A percentile compares a stretch with the other conserved stretches of the same genome.
Evolutionary conservation across 768 basidiomycete species (phyloP).

Genomic region (Tricholoma sp.): DNA sequence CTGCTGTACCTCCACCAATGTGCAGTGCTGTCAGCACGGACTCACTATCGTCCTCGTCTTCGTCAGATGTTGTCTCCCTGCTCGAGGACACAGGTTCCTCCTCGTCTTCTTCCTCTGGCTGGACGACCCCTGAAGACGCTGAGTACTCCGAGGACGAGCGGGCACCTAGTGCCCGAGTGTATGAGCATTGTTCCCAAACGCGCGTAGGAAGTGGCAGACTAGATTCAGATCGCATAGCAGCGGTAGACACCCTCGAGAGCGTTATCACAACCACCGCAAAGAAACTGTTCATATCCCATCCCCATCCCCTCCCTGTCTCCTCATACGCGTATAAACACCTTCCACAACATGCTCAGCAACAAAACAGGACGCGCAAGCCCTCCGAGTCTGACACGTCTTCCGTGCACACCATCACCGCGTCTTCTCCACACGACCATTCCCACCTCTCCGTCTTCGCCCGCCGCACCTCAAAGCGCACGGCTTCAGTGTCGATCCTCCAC

Average conservation of each 20-base stretch:
- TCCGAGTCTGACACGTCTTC: constrained; percentile 54
- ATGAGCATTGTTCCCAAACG: constrained; percentile 13
- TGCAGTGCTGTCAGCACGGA: constrained; percentile 39
- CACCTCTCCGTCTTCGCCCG: constrained; percentile 10
- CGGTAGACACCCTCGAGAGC: constrained; percentile 14
- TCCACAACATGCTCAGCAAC: constrained; percentile 22
- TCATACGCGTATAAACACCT: constrained; percentile 39
- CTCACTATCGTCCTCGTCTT: constrained; percentile 34
- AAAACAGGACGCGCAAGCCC: constrained; percentile 33
- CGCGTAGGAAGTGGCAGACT: constrained; percentile 18
- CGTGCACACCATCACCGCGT: constrained; percentile 39
- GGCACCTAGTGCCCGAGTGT: constrained; percentile 24
- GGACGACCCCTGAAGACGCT: constrained; percentile 44
- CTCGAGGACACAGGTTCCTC: constrained; percentile 61
- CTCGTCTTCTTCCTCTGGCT: constrained; percentile 33
- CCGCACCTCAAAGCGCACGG: constrained; percentile 20
- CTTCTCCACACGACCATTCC: constrained; percentile 22
- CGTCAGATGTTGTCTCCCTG: constrained; percentile 58
- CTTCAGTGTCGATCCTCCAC: constrained; percentile 15
- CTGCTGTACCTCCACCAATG: constrained; percentile 30
- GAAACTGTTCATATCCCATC: constrained; percentile 41
- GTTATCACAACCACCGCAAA: constrained; percentile 20
- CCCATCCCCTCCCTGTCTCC: constrained; percentile 14
- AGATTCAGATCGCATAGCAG: constrained; percentile 16
- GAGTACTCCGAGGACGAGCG: constrained; percentile 37